A percentile compares a stretch with the other conserved stretches of the same genome.
These are phyloP conservation scores for Pseudogymnoascus destructans DNA, from an alignment of 2,329 filamentous ascomycete species.

Conservation along the genomic window DNA sequence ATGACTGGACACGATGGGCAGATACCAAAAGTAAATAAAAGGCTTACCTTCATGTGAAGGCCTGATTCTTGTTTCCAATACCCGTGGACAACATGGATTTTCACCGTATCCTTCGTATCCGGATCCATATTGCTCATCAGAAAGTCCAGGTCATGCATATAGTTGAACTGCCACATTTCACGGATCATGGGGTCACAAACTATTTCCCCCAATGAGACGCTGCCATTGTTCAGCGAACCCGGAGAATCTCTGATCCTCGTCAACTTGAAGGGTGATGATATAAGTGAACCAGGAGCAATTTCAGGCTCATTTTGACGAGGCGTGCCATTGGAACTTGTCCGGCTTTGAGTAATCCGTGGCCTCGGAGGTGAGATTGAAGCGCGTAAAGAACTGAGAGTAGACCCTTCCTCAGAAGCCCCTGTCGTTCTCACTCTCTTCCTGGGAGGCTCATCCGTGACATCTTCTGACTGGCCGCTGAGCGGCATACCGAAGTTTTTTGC, in stretches of 20 bases:
- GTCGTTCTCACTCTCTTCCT: constrained; percentile 20
- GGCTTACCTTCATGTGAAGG: constrained; percentile 29
- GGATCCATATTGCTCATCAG: constrained; percentile 42
- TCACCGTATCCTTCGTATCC: constrained; percentile 38
- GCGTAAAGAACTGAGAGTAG: constrained; percentile 14
- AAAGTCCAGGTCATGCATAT: constrained; percentile 43
- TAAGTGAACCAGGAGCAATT: constrained; percentile 4
- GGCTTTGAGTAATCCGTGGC: not conserved
- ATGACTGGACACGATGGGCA: not conserved
- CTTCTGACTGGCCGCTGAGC: constrained; percentile 15
- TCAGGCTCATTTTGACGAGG: not conserved
- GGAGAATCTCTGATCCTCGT: constrained; percentile 43
- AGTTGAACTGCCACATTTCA: constrained; percentile 46
- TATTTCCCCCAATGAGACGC: constrained; percentile 42
- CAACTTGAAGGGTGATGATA: constrained; percentile 43
- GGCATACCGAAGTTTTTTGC: not conserved
- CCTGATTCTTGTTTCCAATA: constrained; percentile 54
- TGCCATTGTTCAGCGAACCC: constrained; percentile 39
- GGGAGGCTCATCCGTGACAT: constrained; percentile 15
- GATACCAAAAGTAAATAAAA: not conserved
- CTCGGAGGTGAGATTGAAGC: constrained; percentile 22
- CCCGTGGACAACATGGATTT: constrained; percentile 48
- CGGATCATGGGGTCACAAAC: constrained; percentile 44
- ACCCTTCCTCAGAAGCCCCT: constrained; percentile 1
- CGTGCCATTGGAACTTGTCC: not conserved